Evolutionary conservation across 352 stramenopile species (phyloP).

Genomic region (Pythium oligandrum): DNA sequence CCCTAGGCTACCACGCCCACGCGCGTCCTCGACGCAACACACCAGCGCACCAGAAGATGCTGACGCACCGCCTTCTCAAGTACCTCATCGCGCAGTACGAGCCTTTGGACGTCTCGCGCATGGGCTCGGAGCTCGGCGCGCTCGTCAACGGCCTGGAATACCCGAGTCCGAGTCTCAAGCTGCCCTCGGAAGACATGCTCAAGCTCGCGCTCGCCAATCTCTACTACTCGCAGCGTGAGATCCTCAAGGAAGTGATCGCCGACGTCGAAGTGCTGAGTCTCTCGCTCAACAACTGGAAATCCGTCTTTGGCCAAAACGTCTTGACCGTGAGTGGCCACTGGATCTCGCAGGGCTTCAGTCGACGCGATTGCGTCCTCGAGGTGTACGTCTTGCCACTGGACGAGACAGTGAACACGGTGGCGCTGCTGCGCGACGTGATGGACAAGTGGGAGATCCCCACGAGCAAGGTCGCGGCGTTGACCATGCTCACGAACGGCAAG

Average conservation of each 20-base stretch:
- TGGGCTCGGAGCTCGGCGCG: slow-evolving; percentile 54
- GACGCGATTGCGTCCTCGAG: slow-evolving; percentile 71
- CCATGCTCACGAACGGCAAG: slow-evolving; percentile 46
- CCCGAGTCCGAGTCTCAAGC: slow-evolving; percentile 22
- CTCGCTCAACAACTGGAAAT: slow-evolving; percentile 81
- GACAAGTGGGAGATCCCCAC: slow-evolving; percentile 79
- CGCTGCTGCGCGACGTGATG: slow-evolving; percentile 71
- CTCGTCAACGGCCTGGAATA: slow-evolving; percentile 47
- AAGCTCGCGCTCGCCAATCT: slow-evolving; percentile 69
- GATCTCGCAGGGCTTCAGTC: slow-evolving; percentile 71
- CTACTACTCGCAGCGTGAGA: slow-evolving; percentile 79
- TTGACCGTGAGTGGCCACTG: slow-evolving; percentile 76
- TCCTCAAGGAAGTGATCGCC: slow-evolving; percentile 72
- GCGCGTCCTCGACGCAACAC: no score
- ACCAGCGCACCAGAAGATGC: slow-evolving; percentile 42
- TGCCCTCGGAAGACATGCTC: slow-evolving; percentile 63
- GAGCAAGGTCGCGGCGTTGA: slow-evolving; percentile 64
- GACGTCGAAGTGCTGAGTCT: slow-evolving; percentile 71
- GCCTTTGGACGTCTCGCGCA: slow-evolving; percentile 61
- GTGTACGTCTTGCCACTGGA: slow-evolving; percentile 73
- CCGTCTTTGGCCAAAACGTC: slow-evolving; percentile 70
- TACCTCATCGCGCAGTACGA: slow-evolving; percentile 79
- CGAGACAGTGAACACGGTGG: slow-evolving; percentile 74
- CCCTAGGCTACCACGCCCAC: no score
- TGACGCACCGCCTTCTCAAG: slow-evolving; percentile 66